phyloP scores from a whole-genome alignment of 1,284 basidiomycete species.

The Hortiboletus rubellus region DNA sequence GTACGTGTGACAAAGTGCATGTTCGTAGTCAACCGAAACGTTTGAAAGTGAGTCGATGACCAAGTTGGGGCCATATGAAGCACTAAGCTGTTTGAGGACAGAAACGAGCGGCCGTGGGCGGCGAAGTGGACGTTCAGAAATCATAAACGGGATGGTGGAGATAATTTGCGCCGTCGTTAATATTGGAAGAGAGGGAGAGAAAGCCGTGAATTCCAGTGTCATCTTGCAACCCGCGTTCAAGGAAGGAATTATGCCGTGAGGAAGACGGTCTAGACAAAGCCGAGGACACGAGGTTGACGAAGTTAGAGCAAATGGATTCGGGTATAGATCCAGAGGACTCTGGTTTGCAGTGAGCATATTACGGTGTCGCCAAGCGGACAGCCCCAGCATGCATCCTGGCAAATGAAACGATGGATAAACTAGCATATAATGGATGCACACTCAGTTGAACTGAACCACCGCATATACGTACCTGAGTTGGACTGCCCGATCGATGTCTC shows the following conservation, averaged over 20 bases:
- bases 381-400: background rate
- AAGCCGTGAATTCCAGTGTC: constrained; percentile 31
- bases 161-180: constrained; percentile 24
- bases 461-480: constrained; percentile 25
- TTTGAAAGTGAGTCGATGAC: constrained; percentile 44
- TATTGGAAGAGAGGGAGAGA: constrained; percentile 25
- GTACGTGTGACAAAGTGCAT: constrained; percentile 26
- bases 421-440: background rate
- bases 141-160: constrained; percentile 31
- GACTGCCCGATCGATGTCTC: constrained; percentile 9
- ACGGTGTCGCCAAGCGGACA: constrained; percentile 2
- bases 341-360: background rate
- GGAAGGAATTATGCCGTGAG: constrained; percentile 9
- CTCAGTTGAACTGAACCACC: background rate
- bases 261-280: constrained; percentile 27
- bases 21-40: constrained; percentile 42
- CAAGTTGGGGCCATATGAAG: constrained; percentile 37
- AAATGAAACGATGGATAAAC: background rate
- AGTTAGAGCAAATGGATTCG: constrained; percentile 2
- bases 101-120: constrained; percentile 24
- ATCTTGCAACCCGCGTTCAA: constrained; percentile 11
- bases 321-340: background rate
- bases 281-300: constrained; percentile 3
- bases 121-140: constrained; percentile 16
- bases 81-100: constrained; percentile 23